Conservation (phyloP, 176 grass and related monocot species). For the Tillandsia leiboldiana region DNA sequence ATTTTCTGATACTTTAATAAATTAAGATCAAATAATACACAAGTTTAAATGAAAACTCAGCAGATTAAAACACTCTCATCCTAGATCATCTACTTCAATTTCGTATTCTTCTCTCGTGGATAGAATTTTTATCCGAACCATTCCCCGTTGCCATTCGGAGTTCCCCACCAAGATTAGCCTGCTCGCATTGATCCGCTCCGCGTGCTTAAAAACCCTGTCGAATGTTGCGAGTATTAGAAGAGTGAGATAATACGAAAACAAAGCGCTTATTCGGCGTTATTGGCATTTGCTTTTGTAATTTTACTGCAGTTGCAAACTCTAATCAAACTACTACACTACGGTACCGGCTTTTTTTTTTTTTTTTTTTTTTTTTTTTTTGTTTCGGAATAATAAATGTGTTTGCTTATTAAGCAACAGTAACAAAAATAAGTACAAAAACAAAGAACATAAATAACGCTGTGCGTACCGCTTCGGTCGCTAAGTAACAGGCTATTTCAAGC, state of each 20-base stretch:
- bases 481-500: neutral
- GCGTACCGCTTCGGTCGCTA: neutral
- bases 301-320: too few species aligned
- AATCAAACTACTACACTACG: too few species aligned
- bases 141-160: conserved; percentile 72
- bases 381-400: too few species aligned
- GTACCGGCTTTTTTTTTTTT: too few species aligned
- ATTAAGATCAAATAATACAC: too few species aligned
- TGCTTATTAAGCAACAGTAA: neutral
- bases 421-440: conserved; percentile 8
- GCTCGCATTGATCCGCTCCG: conserved; percentile 71
- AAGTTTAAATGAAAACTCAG: too few species aligned
- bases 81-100: conserved; percentile 53
- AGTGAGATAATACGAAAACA: too few species aligned
- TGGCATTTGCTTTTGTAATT: too few species aligned
- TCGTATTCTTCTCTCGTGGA: conserved; percentile 91
- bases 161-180: conserved; percentile 87
- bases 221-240: too few species aligned
- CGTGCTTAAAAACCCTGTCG: conserved; percentile 86
- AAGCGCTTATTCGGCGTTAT: too few species aligned
- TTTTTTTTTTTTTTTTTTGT: too few species aligned
- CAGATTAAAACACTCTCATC: conserved; percentile 32
- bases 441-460: neutral
- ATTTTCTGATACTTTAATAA: too few species aligned
- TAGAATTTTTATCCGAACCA: conserved; percentile 78